These are phyloP conservation scores for Plasmodium coatneyi DNA, from an alignment of 169 alveolate species.

Conservation along the genomic window DNA sequence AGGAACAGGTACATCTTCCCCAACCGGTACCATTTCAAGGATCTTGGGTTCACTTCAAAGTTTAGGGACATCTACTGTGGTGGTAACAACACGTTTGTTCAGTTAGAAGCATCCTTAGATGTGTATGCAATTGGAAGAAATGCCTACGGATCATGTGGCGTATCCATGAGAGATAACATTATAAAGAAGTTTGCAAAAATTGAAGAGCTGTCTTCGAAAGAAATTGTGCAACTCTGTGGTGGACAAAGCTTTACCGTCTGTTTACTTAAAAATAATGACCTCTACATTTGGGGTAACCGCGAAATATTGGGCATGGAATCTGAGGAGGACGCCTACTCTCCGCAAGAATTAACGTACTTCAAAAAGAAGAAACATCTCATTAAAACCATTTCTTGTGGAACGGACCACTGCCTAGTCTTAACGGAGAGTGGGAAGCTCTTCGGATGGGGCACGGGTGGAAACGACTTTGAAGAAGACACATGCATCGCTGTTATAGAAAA, in stretches of 20 bases:
- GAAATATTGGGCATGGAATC: constrained; percentile 78
- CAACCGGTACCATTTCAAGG: constrained; percentile 67
- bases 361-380: constrained; percentile 14
- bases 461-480: constrained; percentile 35
- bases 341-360: constrained; percentile 22
- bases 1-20: constrained; percentile 63
- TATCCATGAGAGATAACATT: constrained; percentile 75
- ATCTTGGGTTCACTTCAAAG: constrained; percentile 71
- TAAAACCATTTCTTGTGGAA: constrained; percentile 45
- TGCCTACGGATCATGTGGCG: constrained; percentile 89
- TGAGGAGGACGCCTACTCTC: constrained; percentile 53
- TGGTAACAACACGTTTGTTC: constrained; percentile 86
- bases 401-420: constrained; percentile 73
- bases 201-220: constrained; percentile 73
- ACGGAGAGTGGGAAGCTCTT: constrained; percentile 47
- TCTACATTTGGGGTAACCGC: constrained; percentile 88
- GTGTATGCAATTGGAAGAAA: constrained; percentile 88
- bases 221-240: constrained; percentile 82
- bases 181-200: constrained; percentile 76
- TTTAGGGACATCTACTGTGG: constrained; percentile 83
- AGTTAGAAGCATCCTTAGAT: constrained; percentile 75
- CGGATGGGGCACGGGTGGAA: constrained; percentile 75
- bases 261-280: constrained; percentile 80
- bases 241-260: constrained; percentile 90
- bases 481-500: constrained; percentile 16